Evolutionary conservation across 1,284 basidiomycete species (phyloP), one percentile per base, ranked within the genome.

Genomic region (Golubevia pallescens): DNA sequence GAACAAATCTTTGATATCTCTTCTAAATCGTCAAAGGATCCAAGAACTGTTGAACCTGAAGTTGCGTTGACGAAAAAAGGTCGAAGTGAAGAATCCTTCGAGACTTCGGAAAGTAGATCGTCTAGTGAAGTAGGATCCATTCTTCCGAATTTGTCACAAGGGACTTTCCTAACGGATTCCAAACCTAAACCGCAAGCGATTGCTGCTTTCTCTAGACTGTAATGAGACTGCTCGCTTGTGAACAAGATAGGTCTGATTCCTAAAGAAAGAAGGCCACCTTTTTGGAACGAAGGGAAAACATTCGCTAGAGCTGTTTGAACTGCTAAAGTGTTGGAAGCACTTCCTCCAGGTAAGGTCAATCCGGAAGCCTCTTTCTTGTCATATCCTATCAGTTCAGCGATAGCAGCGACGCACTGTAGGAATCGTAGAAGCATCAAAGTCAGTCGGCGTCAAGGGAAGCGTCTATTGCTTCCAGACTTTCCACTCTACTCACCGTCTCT

Each of bases 21-120:
- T 8, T 67, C 60, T 16, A 87, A 71, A 2, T 85, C 77, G 62
- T 87, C 86, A 62, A 81, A 87, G 2, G 84, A 80, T 19, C 86
- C 86, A 5, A 85, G 68, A 5, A 87, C 86, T 0, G 87, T 87
- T 14, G 86, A 85, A 6, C 87, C 87, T 2, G 86, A 81, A 1
- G 87, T 87, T 7, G 86, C 86, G 63, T 86, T 86, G 75, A 87
- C 80, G 61, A 86, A 86, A 70, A 87, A 86, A 3, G 87, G 87
- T 4, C 16, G 14, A 14, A 42, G 62, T 24, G 24, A 57, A 1
- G 19, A 51, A 5, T 69, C 57, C 38, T 66, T 54, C 2, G 59
- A 55, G 16, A 74, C 71, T 4, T 59, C 57, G 0, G 28, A 48
- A 2, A 81, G 55, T 2, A 68, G 65, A 5, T 58, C 61, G 8